Evolutionary conservation across 768 basidiomycete species (phyloP), one percentile per base, ranked within the genome.

Genomic region (Rhizopogon roseolus): DNA sequence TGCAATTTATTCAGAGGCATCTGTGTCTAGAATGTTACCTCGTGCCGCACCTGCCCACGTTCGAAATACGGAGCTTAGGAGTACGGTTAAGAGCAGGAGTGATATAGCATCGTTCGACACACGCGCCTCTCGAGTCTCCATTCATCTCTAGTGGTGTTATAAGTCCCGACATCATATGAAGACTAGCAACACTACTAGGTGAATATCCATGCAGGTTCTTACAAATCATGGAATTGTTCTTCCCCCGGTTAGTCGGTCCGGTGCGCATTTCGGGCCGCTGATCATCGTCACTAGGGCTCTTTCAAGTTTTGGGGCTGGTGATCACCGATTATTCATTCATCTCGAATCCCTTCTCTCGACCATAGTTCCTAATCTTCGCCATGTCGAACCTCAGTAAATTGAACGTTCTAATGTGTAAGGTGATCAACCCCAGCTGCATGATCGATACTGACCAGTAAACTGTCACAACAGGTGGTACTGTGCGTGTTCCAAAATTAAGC

Each of bases 361-460:
- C 10, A 14, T 36, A 13, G 28, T 14, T 49, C 25, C 40, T 41
- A n/a, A 27, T 5, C 28, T 22, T 14, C 34, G 25, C 38, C 53
- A 83, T 84, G 79, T 64, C 74, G 45, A 71, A 74, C 56, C 57
- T 71, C 37, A 57, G 69, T 53, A 87, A 82, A 67, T 62, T 90
- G 38, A 88, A 88, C 62, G 78, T 86, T 19, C 71, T 91, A 53
- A 91, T 91, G 90, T 92, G 90, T 90, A 69, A 56, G 83, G 66
- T 14, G 13, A 49, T 53, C 8, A 11, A 16, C 6, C 11, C 45
- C 4, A 14, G 29, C 40, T 5, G 29, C 53, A 50, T 25, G 28
- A 29, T 42, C 39, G 50, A 45, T 45, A 28, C 42, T 40, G 16
- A 48, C 34, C 7, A 40, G 34, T 45, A 34, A 48, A 57, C 56